Evolutionary conservation across 306 rosid species (phyloP), one percentile per base, ranked within the genome.

Genomic region (Myrica gale): DNA sequence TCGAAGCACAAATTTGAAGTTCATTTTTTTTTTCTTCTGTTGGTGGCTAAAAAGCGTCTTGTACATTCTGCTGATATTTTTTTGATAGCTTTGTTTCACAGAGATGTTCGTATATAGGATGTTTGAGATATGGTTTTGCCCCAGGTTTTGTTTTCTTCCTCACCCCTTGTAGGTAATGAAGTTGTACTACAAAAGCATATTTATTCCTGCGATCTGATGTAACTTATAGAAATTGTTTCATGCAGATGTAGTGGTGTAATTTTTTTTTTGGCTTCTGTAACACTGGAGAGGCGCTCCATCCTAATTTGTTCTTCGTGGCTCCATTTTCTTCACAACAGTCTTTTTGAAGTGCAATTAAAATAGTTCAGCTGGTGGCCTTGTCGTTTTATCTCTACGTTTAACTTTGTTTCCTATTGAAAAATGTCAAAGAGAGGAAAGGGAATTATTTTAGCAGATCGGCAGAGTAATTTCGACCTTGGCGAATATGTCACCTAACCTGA

Each of bases 101-200:
- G 72, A 51, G 78, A 53, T 67, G 79, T 76, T 76, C 32, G 39
- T 79, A 50, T 75, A 80, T 80, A 83, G 87, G 79, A 72, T 60
- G 73, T 53, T 76, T 75, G 60, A 61, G 68, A 69, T 17, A 52
- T 19, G n/a, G 44, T 53, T 17, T 7, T 16, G 41, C 48, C 73
- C 70, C 62, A 50, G 81, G 75, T 78, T 78, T 84, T 80, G 76
- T 73, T 78, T 11, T 66, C 17, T 51, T 45, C 41, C 41, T 42
- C 62, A 41, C 68, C 67, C 74, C 51, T 2, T 16, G 45, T 41
- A 63, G 83, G 65, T 80, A 75, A 71, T 69, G n/a, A 47, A 73
- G 78, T 66, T 63, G 42, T 37, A 80, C 70, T 56, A 66, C 82
- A 52, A 68, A 69, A 44, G 51, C 13, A 21, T 61, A 48, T 53